Evolutionary conservation across 805 yeast genomes (phyloP).

Genomic region (Metschnikowia cerradonensis): DNA sequence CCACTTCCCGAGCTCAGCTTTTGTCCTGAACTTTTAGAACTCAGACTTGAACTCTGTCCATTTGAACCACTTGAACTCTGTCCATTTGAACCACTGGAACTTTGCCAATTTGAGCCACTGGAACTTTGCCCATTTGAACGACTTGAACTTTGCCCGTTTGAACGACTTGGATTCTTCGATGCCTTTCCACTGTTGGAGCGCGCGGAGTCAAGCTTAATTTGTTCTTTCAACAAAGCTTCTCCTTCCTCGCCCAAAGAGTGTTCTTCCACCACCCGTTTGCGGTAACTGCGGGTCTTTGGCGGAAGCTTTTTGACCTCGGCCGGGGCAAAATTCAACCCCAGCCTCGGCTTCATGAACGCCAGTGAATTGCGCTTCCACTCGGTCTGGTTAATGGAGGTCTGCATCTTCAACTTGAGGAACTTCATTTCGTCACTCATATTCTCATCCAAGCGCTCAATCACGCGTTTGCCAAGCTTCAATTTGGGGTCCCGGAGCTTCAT

Average conservation of each 20-base stretch:
- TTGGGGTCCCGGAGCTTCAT: constrained; percentile 10
- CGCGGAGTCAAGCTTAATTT: neutral
- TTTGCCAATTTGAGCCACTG: neutral
- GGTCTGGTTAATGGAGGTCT: constrained; percentile 22
- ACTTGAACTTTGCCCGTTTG: too few relatives aligned
- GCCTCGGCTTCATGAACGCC: constrained; percentile 13
- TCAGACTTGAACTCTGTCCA: too few relatives aligned
- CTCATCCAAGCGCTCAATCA: constrained; percentile 14
- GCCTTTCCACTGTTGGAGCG: neutral
- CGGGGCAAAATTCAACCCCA: constrained; percentile 1
- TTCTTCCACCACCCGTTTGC: constrained; percentile 3
- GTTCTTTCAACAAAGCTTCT: constrained; percentile 8
- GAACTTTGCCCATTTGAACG: too few relatives aligned
- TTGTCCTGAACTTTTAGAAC: neutral
- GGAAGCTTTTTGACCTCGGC: neutral
- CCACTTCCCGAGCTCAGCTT: neutral
- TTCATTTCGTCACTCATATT: constrained; percentile 16
- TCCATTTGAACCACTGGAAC: neutral
- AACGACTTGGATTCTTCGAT: neutral
- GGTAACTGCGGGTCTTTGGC: neutral
- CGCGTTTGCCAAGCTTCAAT: constrained; percentile 14
- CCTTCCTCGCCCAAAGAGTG: constrained; percentile 7
- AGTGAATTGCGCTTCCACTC: constrained; percentile 24
- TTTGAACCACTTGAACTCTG: neutral
- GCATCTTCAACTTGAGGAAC: constrained; percentile 25